Percentiles rank a stretch among this genome's conserved stretches.
These are phyloP conservation scores for Helicostylum pulchrum DNA, from an alignment of 192 early-diverging fungal species.

Conservation along the genomic window DNA sequence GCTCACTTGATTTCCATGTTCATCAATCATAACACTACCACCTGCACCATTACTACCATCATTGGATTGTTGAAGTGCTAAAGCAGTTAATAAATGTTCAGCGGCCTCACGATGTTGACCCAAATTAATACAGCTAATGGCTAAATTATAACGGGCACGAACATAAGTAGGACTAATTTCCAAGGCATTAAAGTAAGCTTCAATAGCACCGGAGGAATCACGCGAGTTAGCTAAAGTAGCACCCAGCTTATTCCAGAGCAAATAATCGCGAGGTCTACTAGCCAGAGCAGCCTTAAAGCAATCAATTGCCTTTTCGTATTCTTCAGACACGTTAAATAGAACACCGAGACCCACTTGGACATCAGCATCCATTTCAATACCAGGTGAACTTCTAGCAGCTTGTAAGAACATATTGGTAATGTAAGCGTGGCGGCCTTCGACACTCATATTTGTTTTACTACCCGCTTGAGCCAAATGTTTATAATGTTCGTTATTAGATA, in stretches of 20 bases:
- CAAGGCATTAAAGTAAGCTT: constrained; percentile 92
- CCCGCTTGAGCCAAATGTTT: constrained; percentile 32
- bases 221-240: constrained; percentile 93
- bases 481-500: constrained; percentile 73
- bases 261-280: constrained; percentile 80
- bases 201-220: constrained; percentile 74
- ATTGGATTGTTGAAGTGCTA: constrained; percentile 69
- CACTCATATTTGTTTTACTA: constrained; percentile 38
- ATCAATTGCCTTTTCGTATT: constrained; percentile 95
- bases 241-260: constrained; percentile 96
- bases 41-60: neutral
- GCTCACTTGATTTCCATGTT: constrained; percentile 2
- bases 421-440: constrained; percentile 56
- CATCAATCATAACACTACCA: constrained; percentile 19
- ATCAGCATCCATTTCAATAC: constrained; percentile 80
- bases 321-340: constrained; percentile 86
- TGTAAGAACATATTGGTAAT: constrained; percentile 73
- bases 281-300: constrained; percentile 92
- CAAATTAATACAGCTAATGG: constrained; percentile 92
- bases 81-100: constrained; percentile 86
- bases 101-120: constrained; percentile 88
- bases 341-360: constrained; percentile 95
- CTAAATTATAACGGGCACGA: constrained; percentile 96
- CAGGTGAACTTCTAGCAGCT: constrained; percentile 63
- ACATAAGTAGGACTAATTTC: constrained; percentile 93